Conservation (phyloP, 208 protist genomes). For the Angomonas desouzai region DNA sequence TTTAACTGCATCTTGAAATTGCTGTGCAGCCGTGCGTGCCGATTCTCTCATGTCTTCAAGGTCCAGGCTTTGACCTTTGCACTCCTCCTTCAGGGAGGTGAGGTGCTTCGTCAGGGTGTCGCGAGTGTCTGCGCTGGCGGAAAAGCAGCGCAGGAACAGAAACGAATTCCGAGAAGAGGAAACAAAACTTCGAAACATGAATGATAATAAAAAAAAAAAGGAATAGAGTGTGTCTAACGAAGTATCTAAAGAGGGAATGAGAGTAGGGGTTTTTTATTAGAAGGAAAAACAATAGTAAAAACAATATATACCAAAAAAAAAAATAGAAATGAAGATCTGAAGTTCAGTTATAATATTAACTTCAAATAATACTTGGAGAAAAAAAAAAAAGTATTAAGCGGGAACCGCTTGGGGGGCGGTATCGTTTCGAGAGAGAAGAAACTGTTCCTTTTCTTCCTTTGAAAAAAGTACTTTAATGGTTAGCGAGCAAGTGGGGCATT, state of each 20-base stretch:
- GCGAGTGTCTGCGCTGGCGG: conserved; percentile 35
- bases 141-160: conserved; percentile 24
- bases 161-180: conserved; percentile 1
- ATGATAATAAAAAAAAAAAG: neutral
- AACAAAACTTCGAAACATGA: conserved; percentile 10
- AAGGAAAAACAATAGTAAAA: too few species aligned
- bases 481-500: conserved; percentile 89
- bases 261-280: too few species aligned
- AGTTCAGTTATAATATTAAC: too few species aligned
- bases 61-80: conserved; percentile 82
- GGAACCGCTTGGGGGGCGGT: conserved; percentile 17
- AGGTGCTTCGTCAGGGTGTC: conserved; percentile 76
- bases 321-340: too few species aligned
- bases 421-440: conserved; percentile 21
- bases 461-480: conserved; percentile 81
- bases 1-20: conserved; percentile 52
- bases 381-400: conserved; percentile 17
- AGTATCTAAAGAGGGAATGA: neutral
- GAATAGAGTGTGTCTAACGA: neutral
- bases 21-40: conserved; percentile 45
- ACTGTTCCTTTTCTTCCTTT: conserved; percentile 36
- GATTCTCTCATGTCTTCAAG: conserved; percentile 87
- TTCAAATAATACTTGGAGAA: conserved; percentile 9
- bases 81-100: conserved; percentile 77
- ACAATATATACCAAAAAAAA: too few species aligned